These are phyloP conservation scores for Vigna reflexopilosa DNA, from an alignment of 306 rosid species.

Conservation along the genomic window DNA sequence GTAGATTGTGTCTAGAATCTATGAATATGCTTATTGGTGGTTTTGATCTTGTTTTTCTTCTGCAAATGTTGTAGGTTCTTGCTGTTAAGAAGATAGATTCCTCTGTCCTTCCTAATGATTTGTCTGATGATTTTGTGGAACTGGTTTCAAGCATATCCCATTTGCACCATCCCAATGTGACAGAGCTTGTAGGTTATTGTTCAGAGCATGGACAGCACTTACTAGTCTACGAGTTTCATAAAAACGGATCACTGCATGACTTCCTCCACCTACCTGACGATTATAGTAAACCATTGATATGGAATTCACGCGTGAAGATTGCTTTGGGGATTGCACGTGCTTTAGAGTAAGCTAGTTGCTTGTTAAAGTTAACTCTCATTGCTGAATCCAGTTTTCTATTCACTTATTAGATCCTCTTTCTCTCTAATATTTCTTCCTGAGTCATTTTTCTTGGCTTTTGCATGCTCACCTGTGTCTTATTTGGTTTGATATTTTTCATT, in stretches of 20 bases:
- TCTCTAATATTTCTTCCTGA: slow-evolving; percentile 16
- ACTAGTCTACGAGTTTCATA: slow-evolving; percentile 85
- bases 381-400: slow-evolving; percentile 4
- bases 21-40: slow-evolving; percentile 23
- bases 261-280: slow-evolving; percentile 91
- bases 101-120: slow-evolving; percentile 61
- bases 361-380: not conserved
- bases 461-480: slow-evolving; percentile 30
- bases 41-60: slow-evolving; percentile 37
- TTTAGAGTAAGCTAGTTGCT: slow-evolving; percentile 77
- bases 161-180: slow-evolving; percentile 89
- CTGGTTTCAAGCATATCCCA: slow-evolving; percentile 74
- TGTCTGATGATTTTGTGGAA: slow-evolving; percentile 71
- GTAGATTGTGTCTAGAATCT: slow-evolving; percentile 19
- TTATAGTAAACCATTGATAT: slow-evolving; percentile 84
- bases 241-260: slow-evolving; percentile 87
- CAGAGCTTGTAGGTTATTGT: slow-evolving; percentile 95
- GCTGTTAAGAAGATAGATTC: slow-evolving; percentile 97
- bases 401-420: not conserved
- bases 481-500: slow-evolving; percentile 17
- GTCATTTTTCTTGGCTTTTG: slow-evolving; percentile 22
- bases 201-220: slow-evolving; percentile 95
- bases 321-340: slow-evolving; percentile 98
- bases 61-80: slow-evolving; percentile 69
- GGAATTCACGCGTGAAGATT: slow-evolving; percentile 97